Evolutionary conservation across 805 yeast species (phyloP).

Genomic region (Metschnikowia kunwiensis): DNA sequence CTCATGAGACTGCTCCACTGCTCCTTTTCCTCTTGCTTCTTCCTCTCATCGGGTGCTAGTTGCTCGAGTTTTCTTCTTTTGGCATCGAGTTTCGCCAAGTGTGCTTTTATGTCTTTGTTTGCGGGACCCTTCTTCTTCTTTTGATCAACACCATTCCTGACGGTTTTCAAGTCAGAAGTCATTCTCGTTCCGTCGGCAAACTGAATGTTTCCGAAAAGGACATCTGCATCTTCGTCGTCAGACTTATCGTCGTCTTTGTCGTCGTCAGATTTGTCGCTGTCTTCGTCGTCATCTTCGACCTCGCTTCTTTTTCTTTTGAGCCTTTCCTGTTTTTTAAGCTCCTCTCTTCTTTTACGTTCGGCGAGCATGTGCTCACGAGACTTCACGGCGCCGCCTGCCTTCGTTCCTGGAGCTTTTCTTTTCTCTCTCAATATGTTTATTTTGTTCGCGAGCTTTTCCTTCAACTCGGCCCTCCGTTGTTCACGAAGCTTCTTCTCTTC

Average conservation of each 20-base stretch:
- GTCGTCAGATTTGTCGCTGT: slow-evolving; percentile 27
- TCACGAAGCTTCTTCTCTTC: slow-evolving; percentile 51
- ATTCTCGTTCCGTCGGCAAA: slow-evolving; percentile 79
- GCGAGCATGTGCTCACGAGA: slow-evolving; percentile 78
- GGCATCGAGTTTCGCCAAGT: slow-evolving; percentile 69
- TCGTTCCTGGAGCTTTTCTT: slow-evolving; percentile 90
- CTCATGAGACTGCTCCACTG: slow-evolving; percentile 83
- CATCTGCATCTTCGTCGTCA: slow-evolving; percentile 29
- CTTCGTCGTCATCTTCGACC: slow-evolving; percentile 41
- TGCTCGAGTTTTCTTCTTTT: slow-evolving; percentile 61
- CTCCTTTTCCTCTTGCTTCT: slow-evolving; percentile 62
- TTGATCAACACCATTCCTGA: slow-evolving; percentile 48
- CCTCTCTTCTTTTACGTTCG: slow-evolving; percentile 53
- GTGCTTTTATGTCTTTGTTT: slow-evolving; percentile 79
- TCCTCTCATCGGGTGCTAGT: slow-evolving; percentile 60
- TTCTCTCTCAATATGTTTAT: slow-evolving; percentile 68
- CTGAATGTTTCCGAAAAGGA: slow-evolving; percentile 76
- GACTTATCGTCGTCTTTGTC: slow-evolving; percentile 32
- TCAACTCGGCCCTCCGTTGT: slow-evolving; percentile 60
- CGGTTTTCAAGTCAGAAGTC: slow-evolving; percentile 63
- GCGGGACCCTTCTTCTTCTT: slow-evolving; percentile 78
- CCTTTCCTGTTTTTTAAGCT: slow-evolving; percentile 43
- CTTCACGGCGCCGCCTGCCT: slow-evolving; percentile 73
- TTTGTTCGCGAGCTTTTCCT: slow-evolving; percentile 74
- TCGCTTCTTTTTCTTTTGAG: slow-evolving; percentile 41